Conservation (phyloP, 768 basidiomycete species). For the Daedalea quercina region DNA sequence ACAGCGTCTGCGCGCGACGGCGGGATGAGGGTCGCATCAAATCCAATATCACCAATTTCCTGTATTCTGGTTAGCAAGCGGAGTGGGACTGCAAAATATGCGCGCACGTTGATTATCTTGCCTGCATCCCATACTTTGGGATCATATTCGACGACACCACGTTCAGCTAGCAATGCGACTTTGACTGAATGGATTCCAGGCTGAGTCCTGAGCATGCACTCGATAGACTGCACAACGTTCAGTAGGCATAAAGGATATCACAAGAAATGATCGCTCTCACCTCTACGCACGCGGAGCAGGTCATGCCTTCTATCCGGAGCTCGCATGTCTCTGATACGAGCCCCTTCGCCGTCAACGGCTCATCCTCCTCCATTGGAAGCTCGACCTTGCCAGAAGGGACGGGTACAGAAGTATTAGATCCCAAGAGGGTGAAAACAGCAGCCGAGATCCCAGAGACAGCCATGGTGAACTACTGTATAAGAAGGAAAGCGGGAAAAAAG, state of each 20-base stretch:
- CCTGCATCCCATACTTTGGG: conserved; percentile 71
- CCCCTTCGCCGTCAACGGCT: conserved; percentile 19
- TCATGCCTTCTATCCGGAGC: conserved; percentile 84
- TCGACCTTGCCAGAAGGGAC: conserved; percentile 20
- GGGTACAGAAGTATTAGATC: background rate
- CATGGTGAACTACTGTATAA: conserved; percentile 1
- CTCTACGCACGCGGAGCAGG: conserved; percentile 85
- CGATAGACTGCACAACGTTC: conserved; percentile 54
- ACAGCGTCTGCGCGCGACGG: conserved; percentile 57
- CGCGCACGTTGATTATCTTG: conserved; percentile 67
- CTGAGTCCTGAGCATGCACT: conserved; percentile 74
- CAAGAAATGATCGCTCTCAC: conserved; percentile 32
- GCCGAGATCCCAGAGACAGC: conserved; percentile 11
- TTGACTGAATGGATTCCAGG: conserved; percentile 88
- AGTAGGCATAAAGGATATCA: background rate
- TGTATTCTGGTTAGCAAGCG: conserved; percentile 21
- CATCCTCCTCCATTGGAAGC: conserved; percentile 22
- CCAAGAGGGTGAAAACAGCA: conserved; percentile 9
- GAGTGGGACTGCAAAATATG: background rate
- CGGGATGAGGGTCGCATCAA: conserved; percentile 78
- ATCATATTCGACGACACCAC: conserved; percentile 88
- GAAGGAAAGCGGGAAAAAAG: background rate
- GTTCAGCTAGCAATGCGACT: conserved; percentile 96
- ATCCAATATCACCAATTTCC: conserved; percentile 93
- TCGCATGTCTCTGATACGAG: conserved; percentile 53